These are phyloP conservation scores for Claviceps sp. DNA, from an alignment of 2,329 filamentous ascomycete genomes.

Conservation along the genomic window DNA sequence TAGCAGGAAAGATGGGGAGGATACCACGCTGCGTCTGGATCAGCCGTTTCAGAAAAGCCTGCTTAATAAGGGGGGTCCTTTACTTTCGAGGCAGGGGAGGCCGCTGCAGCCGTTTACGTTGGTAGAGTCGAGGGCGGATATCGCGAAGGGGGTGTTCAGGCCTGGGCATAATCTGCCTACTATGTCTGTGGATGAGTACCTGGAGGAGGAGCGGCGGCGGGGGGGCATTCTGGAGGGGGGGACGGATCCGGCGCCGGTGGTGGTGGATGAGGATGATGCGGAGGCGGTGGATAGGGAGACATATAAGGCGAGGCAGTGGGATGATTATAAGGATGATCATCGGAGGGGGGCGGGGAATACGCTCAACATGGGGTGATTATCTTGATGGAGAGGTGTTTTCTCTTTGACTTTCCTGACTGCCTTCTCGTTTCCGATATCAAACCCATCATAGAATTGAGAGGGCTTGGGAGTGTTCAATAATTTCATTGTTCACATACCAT, in stretches of 20 bases:
- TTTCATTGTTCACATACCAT: too few relatives aligned
- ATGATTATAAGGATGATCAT: conserved; percentile 86
- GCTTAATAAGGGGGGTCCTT: conserved; percentile 45
- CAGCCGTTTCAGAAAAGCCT: conserved; percentile 37
- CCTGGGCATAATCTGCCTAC: conserved; percentile 88
- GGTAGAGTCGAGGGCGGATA: conserved; percentile 59
- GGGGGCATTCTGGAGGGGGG: conserved; percentile 89
- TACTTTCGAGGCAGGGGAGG: conserved; percentile 67
- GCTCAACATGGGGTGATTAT: conserved; percentile 53
- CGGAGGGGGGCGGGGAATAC: conserved; percentile 75
- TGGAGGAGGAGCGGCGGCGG: conserved; percentile 74
- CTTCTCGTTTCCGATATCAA: too few relatives aligned
- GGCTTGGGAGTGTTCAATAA: too few relatives aligned
- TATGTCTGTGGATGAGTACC: conserved; percentile 95
- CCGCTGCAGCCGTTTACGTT: conserved; percentile 87
- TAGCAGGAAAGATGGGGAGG: conserved; percentile 11
- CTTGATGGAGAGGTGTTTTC: neutral
- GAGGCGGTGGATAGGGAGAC: conserved; percentile 83
- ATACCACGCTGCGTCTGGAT: conserved; percentile 61
- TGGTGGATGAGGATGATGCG: conserved; percentile 79
- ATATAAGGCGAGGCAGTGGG: conserved; percentile 88
- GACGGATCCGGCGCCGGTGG: conserved; percentile 56
- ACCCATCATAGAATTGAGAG: too few relatives aligned
- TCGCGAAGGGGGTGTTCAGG: conserved; percentile 72
- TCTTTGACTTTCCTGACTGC: too few relatives aligned